Conservation (phyloP, 805 yeast genomes). For the Lachancea fermentati region DNA sequence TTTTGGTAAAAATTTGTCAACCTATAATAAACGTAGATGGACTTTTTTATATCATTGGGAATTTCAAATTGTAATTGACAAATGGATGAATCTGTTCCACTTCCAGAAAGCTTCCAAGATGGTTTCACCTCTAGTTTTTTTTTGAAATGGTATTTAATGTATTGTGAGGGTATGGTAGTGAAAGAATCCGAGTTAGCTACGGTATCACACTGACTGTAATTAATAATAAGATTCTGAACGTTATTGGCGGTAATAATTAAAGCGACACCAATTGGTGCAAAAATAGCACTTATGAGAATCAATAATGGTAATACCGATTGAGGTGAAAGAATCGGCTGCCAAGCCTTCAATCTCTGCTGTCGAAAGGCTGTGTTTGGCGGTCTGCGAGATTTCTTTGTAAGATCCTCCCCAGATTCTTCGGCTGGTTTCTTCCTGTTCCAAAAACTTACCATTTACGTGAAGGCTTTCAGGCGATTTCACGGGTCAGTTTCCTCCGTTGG, state of each 20-base stretch:
- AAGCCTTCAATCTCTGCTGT: conserved; percentile 59
- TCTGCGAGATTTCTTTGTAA: conserved; percentile 39
- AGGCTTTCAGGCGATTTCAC: no score
- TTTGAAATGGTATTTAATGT: conserved; percentile 58
- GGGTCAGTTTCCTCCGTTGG: no score
- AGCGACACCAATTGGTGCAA: conserved; percentile 89
- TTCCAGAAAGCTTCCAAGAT: conserved; percentile 56
- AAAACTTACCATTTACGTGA: conserved; percentile 4
- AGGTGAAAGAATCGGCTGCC: conserved; percentile 88
- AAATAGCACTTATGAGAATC: conserved; percentile 64
- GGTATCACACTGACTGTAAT: conserved; percentile 65
- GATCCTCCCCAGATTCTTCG: conserved; percentile 1
- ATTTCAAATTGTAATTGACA: conserved; percentile 70
- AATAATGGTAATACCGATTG: conserved; percentile 83
- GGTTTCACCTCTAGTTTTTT: conserved; percentile 37
- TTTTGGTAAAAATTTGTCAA: conserved; percentile 90
- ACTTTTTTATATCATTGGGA: conserved; percentile 64
- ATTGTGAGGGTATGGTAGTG: conserved; percentile 51
- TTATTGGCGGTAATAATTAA: conserved; percentile 70
- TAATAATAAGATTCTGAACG: conserved; percentile 68
- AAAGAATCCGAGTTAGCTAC: conserved; percentile 42
- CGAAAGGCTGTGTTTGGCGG: conserved; percentile 76
- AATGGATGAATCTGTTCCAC: conserved; percentile 33
- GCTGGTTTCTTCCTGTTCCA: conserved; percentile 1
- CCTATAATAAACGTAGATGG: conserved; percentile 74